Conservation (phyloP, 768 basidiomycete species). For the Naganishia randhawae region DNA sequence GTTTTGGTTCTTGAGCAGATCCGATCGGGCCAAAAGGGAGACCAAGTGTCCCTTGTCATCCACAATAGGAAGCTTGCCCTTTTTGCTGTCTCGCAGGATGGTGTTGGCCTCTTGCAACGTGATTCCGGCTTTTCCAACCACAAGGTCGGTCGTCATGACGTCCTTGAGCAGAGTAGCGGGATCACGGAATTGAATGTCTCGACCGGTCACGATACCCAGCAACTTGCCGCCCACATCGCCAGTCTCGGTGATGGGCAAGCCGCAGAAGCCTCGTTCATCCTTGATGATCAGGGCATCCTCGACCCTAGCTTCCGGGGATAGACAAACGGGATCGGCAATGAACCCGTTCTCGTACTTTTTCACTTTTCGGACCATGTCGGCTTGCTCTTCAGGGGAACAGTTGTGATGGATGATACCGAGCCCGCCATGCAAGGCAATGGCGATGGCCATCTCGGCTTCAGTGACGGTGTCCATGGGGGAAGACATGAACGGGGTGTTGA, state of each 20-base stretch:
- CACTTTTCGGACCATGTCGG: constrained; percentile 93
- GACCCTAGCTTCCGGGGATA: constrained; percentile 71
- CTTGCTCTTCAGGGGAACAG: constrained; percentile 67
- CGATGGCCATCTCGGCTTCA: constrained; percentile 62
- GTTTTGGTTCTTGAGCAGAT: constrained; percentile 94
- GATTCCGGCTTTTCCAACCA: constrained; percentile 82
- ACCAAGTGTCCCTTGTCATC: constrained; percentile 64
- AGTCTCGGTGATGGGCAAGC: constrained; percentile 93
- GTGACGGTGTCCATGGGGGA: constrained; percentile 99
- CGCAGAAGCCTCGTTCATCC: constrained; percentile 83
- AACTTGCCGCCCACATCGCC: constrained; percentile 85
- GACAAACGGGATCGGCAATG: constrained; percentile 87
- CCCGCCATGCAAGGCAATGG: constrained; percentile 73
- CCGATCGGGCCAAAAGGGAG: constrained; percentile 89
- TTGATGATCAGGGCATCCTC: constrained; percentile 93
- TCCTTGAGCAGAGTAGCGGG: constrained; percentile 63
- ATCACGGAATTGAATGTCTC: constrained; percentile 89
- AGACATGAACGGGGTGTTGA: constrained; percentile 95
- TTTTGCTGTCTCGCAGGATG: constrained; percentile 91
- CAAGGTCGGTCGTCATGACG: constrained; percentile 84
- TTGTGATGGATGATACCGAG: constrained; percentile 99
- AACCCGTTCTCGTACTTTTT: constrained; percentile 99
- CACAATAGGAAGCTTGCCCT: constrained; percentile 90
- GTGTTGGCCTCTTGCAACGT: constrained; percentile 87
- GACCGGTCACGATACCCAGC: constrained; percentile 90